These are phyloP conservation scores for Litchi chinensis DNA, from an alignment of 345 rosid genomes.

Conservation along the genomic window DNA sequence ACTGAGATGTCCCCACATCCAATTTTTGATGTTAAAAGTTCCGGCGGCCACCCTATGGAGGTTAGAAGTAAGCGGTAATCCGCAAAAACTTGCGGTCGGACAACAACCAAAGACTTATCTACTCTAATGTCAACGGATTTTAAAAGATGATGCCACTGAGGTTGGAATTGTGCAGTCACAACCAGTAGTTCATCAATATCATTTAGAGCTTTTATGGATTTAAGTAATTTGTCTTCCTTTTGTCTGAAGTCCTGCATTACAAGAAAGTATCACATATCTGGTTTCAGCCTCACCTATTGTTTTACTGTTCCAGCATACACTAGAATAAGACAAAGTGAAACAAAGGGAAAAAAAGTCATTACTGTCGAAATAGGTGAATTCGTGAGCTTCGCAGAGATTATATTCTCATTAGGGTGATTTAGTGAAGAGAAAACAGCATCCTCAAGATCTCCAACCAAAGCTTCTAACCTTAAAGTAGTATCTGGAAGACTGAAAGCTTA, in stretches of 20 bases:
- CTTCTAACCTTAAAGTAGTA: constrained; percentile 63
- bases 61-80: constrained; percentile 75
- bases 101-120: constrained; percentile 55
- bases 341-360: constrained; percentile 6
- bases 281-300: not conserved
- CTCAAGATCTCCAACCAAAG: constrained; percentile 83
- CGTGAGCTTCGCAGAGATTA: constrained; percentile 44
- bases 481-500: constrained; percentile 41
- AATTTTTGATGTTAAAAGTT: constrained; percentile 41
- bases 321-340: constrained; percentile 16
- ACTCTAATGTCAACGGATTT: constrained; percentile 68
- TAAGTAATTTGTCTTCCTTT: constrained; percentile 51
- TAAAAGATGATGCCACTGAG: constrained; percentile 61
- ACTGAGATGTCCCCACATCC: constrained; percentile 39
- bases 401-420: constrained; percentile 32
- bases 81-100: constrained; percentile 66
- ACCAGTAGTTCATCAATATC: constrained; percentile 51
- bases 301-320: constrained; percentile 10
- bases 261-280: constrained; percentile 15
- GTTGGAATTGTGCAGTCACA: constrained; percentile 43
- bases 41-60: constrained; percentile 87
- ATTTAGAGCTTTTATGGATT: constrained; percentile 53
- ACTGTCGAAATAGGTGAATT: constrained; percentile 33
- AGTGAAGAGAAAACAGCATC: constrained; percentile 58
- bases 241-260: constrained; percentile 49